Evolutionary conservation across 2,329 filamentous ascomycete genomes (phyloP).

Genomic region (Penicillium sp.): DNA sequence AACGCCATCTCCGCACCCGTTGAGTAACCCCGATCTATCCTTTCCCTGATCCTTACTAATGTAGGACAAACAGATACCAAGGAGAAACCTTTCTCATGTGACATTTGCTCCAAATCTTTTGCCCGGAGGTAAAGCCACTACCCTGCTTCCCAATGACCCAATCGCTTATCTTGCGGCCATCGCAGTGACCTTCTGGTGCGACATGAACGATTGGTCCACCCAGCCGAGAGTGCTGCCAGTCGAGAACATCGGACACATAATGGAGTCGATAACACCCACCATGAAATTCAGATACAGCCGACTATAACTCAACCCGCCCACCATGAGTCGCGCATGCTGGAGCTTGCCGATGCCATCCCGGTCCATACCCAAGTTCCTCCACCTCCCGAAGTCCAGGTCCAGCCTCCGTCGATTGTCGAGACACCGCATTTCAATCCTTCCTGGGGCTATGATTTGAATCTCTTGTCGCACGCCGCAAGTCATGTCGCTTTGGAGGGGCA

Average conservation of each 20-base stretch:
- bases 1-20: conserved; percentile 52
- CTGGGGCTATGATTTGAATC: conserved; percentile 51
- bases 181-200: conserved; percentile 49
- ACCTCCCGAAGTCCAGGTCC: conserved; percentile 38
- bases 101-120: conserved; percentile 50
- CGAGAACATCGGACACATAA: conserved; percentile 39
- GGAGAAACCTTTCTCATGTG: conserved; percentile 51
- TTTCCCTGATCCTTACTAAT: conserved; percentile 21
- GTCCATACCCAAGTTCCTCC: conserved; percentile 38
- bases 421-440: conserved; percentile 49
- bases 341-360: conserved; percentile 45
- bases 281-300: conserved; percentile 34
- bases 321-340: conserved; percentile 46
- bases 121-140: conserved; percentile 41
- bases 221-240: conserved; percentile 41
- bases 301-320: conserved; percentile 38
- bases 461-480: conserved; percentile 49
- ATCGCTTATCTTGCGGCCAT: conserved; percentile 24
- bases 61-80: conserved; percentile 43
- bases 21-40: conserved; percentile 37
- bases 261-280: conserved; percentile 27
- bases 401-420: conserved; percentile 41
- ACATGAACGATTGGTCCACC: conserved; percentile 50
- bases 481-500: conserved; percentile 50
- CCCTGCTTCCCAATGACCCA: conserved; percentile 5